A percentile compares a stretch with the other conserved stretches of the same genome.
These are phyloP conservation scores for Pseudophaeomoniella oleicola DNA, from an alignment of 2,329 filamentous ascomycete genomes.

Conservation along the genomic window DNA sequence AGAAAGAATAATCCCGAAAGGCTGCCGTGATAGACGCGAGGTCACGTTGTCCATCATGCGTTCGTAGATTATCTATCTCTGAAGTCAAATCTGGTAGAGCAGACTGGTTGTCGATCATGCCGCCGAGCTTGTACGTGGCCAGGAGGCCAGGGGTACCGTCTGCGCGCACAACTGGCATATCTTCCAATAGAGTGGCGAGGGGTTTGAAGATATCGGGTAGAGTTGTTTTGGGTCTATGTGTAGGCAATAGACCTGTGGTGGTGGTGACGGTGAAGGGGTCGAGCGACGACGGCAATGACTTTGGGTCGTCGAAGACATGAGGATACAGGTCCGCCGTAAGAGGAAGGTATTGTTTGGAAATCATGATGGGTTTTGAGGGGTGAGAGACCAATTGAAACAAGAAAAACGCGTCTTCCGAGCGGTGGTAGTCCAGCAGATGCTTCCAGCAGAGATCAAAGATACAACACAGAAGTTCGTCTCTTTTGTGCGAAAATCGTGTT, in stretches of 20 bases:
- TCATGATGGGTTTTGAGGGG: constrained; percentile 19
- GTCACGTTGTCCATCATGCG: constrained; percentile 38
- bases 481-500: constrained; percentile 1
- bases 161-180: constrained; percentile 64
- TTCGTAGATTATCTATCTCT: constrained; percentile 52
- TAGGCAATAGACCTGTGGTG: constrained; percentile 29
- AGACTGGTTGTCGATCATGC: constrained; percentile 44
- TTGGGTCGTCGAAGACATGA: constrained; percentile 27
- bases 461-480: neutral
- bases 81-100: constrained; percentile 64
- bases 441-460: neutral
- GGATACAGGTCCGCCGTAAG: constrained; percentile 26
- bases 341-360: constrained; percentile 16
- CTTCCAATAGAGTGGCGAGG: constrained; percentile 56
- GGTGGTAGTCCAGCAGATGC: too few relatives aligned
- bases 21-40: constrained; percentile 69
- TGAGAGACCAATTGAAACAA: too few relatives aligned
- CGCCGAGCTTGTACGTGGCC: constrained; percentile 58
- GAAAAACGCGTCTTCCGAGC: too few relatives aligned
- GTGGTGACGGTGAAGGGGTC: constrained; percentile 34
- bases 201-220: constrained; percentile 61
- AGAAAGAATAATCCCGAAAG: constrained; percentile 83
- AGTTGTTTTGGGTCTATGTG: constrained; percentile 22
- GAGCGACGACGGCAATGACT: constrained; percentile 22
- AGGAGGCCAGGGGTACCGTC: constrained; percentile 66